Evolutionary conservation across 2,329 filamentous ascomycete genomes (phyloP).

Genomic region (Clonostachys byssicola): DNA sequence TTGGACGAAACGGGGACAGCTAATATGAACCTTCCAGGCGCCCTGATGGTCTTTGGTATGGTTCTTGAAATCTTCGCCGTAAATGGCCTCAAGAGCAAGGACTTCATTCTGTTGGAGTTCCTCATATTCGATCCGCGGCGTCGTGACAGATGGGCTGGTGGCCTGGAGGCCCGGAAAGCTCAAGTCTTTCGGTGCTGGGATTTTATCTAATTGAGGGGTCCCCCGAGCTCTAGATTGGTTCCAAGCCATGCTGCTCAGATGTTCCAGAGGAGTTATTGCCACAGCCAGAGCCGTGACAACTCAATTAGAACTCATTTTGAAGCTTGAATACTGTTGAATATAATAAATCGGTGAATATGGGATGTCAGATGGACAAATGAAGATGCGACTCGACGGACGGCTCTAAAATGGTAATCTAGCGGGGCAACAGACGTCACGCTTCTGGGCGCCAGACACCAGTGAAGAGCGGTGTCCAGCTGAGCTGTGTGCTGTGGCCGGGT

Average conservation of each 20-base stretch:
- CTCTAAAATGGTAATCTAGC: too few species aligned
- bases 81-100: conserved; percentile 81
- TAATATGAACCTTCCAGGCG: conserved; percentile 68
- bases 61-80: conserved; percentile 80
- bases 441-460: too few species aligned
- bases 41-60: conserved; percentile 59
- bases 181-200: conserved; percentile 36
- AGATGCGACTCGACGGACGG: not conserved
- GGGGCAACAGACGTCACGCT: too few species aligned
- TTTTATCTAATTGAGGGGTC: conserved; percentile 32
- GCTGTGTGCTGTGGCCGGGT: not conserved
- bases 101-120: conserved; percentile 87
- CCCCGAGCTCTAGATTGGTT: conserved; percentile 42
- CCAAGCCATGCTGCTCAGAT: conserved; percentile 44
- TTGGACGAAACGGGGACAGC: too few species aligned
- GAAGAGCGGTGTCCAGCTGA: too few species aligned
- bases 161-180: conserved; percentile 48
- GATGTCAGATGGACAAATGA: not conserved
- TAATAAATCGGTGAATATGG: not conserved
- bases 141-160: conserved; percentile 28
- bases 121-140: conserved; percentile 62
- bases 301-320: conserved; percentile 43
- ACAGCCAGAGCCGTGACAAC: conserved; percentile 50
- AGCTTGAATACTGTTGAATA: conserved; percentile 2
- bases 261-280: conserved; percentile 24